phyloP scores from a whole-genome alignment of 2,329 filamentous ascomycete genomes.

The Fusarium haematococcum region DNA sequence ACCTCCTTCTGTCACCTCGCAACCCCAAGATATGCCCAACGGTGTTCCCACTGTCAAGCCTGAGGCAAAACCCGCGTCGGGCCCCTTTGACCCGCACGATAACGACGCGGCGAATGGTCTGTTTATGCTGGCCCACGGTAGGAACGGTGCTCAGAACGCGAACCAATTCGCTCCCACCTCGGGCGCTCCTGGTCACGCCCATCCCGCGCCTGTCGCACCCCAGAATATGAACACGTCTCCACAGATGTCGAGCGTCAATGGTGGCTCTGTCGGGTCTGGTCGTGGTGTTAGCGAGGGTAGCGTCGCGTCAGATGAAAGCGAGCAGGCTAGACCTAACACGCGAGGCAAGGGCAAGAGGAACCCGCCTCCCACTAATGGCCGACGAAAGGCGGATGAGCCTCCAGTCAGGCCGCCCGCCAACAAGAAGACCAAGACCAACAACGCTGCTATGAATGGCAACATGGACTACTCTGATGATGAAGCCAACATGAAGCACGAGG shows the following conservation, averaged over 20 bases:
- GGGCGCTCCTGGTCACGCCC: conserved; percentile 62
- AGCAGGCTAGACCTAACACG: conserved; percentile 73
- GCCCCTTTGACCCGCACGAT: conserved; percentile 87
- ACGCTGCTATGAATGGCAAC: conserved; percentile 55
- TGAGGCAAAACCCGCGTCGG: conserved; percentile 64
- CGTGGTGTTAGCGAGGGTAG: conserved; percentile 76
- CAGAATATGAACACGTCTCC: conserved; percentile 59
- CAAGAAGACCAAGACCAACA: conserved; percentile 76
- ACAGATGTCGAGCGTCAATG: conserved; percentile 63
- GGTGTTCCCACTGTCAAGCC: conserved; percentile 56
- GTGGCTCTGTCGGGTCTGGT: conserved; percentile 57
- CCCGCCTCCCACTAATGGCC: conserved; percentile 68
- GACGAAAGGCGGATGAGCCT: conserved; percentile 81
- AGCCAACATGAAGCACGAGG: conserved; percentile 46
- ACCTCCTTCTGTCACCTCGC: conserved; percentile 57
- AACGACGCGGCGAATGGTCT: conserved; percentile 96
- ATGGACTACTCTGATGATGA: conserved; percentile 66
- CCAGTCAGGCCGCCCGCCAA: conserved; percentile 69
- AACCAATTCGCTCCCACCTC: conserved; percentile 61
- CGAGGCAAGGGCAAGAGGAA: conserved; percentile 78
- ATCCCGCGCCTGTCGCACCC: conserved; percentile 54
- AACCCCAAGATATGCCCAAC: conserved; percentile 65
- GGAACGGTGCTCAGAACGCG: conserved; percentile 65
- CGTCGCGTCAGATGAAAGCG: conserved; percentile 78
- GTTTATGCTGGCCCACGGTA: conserved; percentile 85